phyloP scores from a whole-genome alignment of 1,284 basidiomycete species.

The Boletus hoseneyae region DNA sequence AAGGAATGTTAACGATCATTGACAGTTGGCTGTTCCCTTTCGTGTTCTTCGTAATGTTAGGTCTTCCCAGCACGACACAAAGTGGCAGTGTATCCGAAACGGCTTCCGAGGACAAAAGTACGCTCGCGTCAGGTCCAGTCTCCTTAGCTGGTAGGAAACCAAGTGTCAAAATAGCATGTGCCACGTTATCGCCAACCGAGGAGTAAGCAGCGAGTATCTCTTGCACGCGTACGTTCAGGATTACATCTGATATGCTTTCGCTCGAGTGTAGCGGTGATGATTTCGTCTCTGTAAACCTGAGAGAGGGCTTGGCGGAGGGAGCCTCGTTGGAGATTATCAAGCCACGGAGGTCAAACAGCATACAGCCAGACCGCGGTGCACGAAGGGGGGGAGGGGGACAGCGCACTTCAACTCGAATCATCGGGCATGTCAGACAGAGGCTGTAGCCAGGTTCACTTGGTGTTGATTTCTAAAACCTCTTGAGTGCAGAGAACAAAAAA shows the following conservation, averaged over 20 bases:
- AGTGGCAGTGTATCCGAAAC: conserved; percentile 18
- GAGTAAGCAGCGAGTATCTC: conserved; percentile 50
- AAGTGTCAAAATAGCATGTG: conserved; percentile 26
- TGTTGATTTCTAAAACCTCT: conserved; percentile 12
- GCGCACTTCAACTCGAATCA: conserved; percentile 60
- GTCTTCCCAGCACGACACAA: conserved; percentile 21
- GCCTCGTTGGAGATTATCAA: conserved; percentile 41
- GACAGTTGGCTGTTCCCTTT: conserved; percentile 26
- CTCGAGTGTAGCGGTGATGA: background rate
- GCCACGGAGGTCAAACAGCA: conserved; percentile 63
- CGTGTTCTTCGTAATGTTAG: conserved; percentile 6
- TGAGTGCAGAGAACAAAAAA: conserved; percentile 10
- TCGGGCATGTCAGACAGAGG: conserved; percentile 37
- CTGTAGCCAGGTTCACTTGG: conserved; percentile 4
- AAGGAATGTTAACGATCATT: conserved; percentile 59
- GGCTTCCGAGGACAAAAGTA: conserved; percentile 27
- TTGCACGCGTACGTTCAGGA: conserved; percentile 32
- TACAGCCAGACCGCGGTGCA: conserved; percentile 56
- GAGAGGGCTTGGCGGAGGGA: conserved; percentile 24
- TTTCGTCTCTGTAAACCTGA: conserved; percentile 41
- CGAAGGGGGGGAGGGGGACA: conserved; percentile 46
- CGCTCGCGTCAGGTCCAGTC: conserved; percentile 12
- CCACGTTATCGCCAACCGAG: conserved; percentile 28
- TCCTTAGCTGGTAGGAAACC: conserved; percentile 22
- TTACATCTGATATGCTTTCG: conserved; percentile 8